Conservation (phyloP, 1,284 basidiomycete genomes). For the Mycocalia duriaeana region DNA sequence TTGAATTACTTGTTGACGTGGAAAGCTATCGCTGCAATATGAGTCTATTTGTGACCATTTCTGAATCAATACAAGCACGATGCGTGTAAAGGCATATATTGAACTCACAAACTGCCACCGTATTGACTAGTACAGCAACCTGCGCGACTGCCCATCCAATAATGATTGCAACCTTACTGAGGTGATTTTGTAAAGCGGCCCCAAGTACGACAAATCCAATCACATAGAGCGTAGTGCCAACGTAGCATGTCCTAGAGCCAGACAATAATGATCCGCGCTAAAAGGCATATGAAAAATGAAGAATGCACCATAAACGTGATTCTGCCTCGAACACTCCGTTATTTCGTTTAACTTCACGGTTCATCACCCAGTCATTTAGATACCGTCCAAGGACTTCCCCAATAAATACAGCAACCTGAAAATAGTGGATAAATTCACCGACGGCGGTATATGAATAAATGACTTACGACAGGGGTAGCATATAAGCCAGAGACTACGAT, state of each 20-base stretch:
- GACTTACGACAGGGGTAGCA: constrained; percentile 57
- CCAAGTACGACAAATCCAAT: constrained; percentile 62
- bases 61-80: not conserved
- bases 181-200: constrained; percentile 47
- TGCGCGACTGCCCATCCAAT: constrained; percentile 60
- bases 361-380: constrained; percentile 64
- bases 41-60: constrained; percentile 45
- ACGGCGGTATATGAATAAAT: not conserved
- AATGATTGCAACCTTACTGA: constrained; percentile 43
- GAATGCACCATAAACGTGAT: constrained; percentile 54
- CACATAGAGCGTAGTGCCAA: constrained; percentile 58
- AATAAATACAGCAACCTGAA: constrained; percentile 44
- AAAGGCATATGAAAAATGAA: not conserved
- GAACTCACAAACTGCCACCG: constrained; percentile 53
- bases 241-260: constrained; percentile 52
- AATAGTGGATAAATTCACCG: too few relatives aligned
- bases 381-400: constrained; percentile 67
- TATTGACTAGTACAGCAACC: constrained; percentile 52
- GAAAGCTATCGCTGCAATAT: constrained; percentile 41
- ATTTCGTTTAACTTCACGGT: constrained; percentile 50
- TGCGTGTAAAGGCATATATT: not conserved
- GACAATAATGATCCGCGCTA: not conserved
- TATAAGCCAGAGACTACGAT: constrained; percentile 54
- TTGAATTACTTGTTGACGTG: constrained; percentile 30
- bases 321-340: constrained; percentile 71